Evolutionary conservation across 1,284 basidiomycete species (phyloP), one percentile per base, ranked within the genome.

Genomic region (Sporisorium scitamineum): DNA sequence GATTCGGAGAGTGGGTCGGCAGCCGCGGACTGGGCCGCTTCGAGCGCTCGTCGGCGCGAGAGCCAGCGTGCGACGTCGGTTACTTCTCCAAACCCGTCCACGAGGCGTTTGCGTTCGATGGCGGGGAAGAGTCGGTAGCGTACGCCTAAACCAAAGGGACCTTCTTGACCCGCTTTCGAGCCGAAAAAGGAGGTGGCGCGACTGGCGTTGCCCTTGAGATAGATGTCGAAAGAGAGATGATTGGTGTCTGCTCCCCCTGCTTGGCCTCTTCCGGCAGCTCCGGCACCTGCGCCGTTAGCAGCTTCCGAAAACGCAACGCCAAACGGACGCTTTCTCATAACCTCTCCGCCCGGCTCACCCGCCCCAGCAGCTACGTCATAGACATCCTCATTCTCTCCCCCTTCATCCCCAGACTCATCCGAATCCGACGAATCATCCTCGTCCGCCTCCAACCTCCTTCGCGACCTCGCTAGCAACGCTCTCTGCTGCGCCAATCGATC

Each of bases 81-180:
- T 7, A 92, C 92, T 88, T 99, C 97, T 1, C 97, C 97, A 85
- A 94, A 99, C 72, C 93, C 93, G 85, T 99, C 97, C 18, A 99
- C 92, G 76, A 92, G 89, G 72, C 94, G 88, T 81, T 93, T 95
- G 84, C 94, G 92, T 87, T 99, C 96, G 41, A 97, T 90, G 80
- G 94, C 94, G 0, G 97, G 97, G 87, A 98, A 99, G 93, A 98
- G 97, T 76, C 97, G 89, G 86, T 93, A 98, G 45, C 96, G 89
- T 91, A 92, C 42, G 88, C 88, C 59, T 88, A 90, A 37, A 89
- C 88, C 74, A 87, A 91, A 86, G 7, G 70, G 70, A 3, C 74
- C 78, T 54, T 79, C 77, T 8, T 63, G 57, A 2, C 60, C 63
- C 4, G 65, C 61, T 51, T 64, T 71, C 13, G 72, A 56, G 20